phyloP scores from a whole-genome alignment of 495 filamentous ascomycete species.

The Hamigera avellanea region DNA sequence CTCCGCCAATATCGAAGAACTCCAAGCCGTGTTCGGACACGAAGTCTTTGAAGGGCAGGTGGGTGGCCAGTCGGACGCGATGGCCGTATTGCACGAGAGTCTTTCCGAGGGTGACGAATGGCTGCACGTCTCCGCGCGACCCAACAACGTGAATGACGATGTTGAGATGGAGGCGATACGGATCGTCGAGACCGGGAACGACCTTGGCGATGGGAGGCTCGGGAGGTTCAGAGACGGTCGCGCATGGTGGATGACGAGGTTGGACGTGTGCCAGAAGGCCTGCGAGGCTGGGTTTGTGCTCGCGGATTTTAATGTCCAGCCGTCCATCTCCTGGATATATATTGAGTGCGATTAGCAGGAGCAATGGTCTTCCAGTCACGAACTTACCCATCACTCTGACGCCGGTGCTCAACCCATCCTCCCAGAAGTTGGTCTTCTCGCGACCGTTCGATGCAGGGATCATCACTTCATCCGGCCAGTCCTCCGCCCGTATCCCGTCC shows the following conservation, averaged over 20 bases:
- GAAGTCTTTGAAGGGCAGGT: constrained; percentile 57
- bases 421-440: constrained; percentile 8
- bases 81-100: constrained; percentile 56
- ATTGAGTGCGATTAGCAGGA: not conserved
- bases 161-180: constrained; percentile 49
- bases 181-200: constrained; percentile 34
- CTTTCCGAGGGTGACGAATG: constrained; percentile 59
- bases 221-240: constrained; percentile 1
- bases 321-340: constrained; percentile 14
- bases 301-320: constrained; percentile 15
- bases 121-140: constrained; percentile 68
- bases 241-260: not conserved
- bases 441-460: no score
- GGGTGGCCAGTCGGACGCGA: constrained; percentile 67
- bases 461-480: no score
- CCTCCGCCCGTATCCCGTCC: no score
- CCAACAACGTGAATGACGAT: constrained; percentile 75
- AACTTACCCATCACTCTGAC: constrained; percentile 12
- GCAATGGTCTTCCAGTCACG: not conserved
- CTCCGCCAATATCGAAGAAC: constrained; percentile 71
- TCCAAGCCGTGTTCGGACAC: constrained; percentile 61
- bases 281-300: constrained; percentile 14
- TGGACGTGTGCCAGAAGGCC: constrained; percentile 10
- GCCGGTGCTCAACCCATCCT: constrained; percentile 15
- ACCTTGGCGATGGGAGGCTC: constrained; percentile 12